Evolutionary conservation across 345 rosid genomes (phyloP), one percentile per base, ranked within the genome.

Genomic region (Eutrema yunnanense): DNA sequence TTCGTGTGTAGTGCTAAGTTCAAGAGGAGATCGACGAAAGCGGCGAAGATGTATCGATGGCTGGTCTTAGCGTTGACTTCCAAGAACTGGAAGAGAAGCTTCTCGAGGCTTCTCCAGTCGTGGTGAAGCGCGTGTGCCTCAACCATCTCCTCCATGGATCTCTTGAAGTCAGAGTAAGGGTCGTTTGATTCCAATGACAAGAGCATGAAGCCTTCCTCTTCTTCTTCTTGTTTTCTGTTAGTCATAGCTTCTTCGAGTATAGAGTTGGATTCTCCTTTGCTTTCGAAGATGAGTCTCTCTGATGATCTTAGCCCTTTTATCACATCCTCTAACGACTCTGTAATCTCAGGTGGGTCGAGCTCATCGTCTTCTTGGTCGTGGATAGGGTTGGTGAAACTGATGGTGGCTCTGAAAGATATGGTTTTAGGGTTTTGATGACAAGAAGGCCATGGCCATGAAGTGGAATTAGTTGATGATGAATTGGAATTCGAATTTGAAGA

Each of bases 81-180:
- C 71, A 95, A 71, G 78, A 87, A 95, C 80, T 94, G 84, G 11
- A 77, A 62, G 58, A 95, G 74, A 69, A 95, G 89, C 69, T 86
- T 81, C 67, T 92, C 88, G n/a, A 95, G 86, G 61, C 80, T 55
- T 53, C 74, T 86, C 93, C 96, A 86, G 62, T 86, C 82, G 22
- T 61, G 73, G 56, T 72, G 77, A 54, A 87, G 76, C 40, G 82
- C 83, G 57, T 90, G 84, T 68, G 88, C 88, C 67, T 83, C 90
- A 52, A 92, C 94, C 98, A 95, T 92, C 68, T 95, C 99, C 58
- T 85, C 96, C 96, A 95, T 95, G 13, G 97, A 95, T 71, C 79
- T 80, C 72, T 84, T 82, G 82, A 95, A 95, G 77, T 95, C 99
- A 12, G 59, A 32, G 50, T 72, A 82, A 30, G 99, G 99, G 73